A percentile compares a stretch with the other conserved stretches of the same genome.
phyloP scores from a whole-genome alignment of 2,329 filamentous ascomycete genomes.

The Rhexocercosporidium sp. region DNA sequence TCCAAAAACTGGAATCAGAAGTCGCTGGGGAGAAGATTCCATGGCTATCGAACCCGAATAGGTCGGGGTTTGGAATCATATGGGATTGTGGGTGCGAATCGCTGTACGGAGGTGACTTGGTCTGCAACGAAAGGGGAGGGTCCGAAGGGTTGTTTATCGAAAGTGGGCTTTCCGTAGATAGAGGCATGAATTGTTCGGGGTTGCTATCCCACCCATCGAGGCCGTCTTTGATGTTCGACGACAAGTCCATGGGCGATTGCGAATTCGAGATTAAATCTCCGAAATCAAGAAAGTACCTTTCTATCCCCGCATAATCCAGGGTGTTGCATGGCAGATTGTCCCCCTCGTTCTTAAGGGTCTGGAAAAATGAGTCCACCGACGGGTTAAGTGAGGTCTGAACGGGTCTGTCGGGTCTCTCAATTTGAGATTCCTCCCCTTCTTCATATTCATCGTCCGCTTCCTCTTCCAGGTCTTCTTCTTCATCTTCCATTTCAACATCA shows the following conservation, averaged over 20 bases:
- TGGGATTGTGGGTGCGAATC: background rate
- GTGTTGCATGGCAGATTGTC: background rate
- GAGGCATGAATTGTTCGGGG: background rate
- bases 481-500: background rate
- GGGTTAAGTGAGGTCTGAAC: background rate
- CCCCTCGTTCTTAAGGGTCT: background rate
- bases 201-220: background rate
- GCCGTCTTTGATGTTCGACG: background rate
- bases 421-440: background rate
- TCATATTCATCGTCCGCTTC: background rate
- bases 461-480: background rate
- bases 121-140: background rate
- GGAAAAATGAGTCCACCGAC: background rate
- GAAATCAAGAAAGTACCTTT: background rate
- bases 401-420: background rate
- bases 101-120: background rate
- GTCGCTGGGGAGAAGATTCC: background rate
- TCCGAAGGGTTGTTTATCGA: background rate
- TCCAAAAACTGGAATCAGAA: background rate
- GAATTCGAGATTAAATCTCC: background rate
- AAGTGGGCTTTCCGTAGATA: background rate
- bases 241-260: background rate
- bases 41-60: background rate
- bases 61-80: background rate
- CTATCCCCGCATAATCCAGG: background rate